Conservation (phyloP, 2,329 filamentous ascomycete genomes). For the Colletotrichum sp. region DNA sequence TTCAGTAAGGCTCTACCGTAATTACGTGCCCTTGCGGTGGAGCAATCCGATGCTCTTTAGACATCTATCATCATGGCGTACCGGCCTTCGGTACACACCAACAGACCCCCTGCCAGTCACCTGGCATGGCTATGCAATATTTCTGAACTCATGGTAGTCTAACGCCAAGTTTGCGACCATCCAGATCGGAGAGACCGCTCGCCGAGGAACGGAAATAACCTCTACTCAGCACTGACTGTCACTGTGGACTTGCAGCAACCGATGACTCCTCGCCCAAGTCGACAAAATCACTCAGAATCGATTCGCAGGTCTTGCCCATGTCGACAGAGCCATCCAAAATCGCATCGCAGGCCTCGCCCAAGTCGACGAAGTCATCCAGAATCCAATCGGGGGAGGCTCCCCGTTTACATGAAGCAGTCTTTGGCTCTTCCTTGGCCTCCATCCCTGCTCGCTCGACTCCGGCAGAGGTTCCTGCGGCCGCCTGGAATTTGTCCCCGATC, state of each 20-base stretch:
- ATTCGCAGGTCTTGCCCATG: no score
- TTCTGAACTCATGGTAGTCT: background rate
- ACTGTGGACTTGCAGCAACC: background rate
- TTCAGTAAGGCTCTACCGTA: background rate
- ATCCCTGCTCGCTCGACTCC: background rate
- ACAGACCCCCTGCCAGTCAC: background rate
- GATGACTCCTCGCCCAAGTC: background rate
- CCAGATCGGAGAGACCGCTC: background rate
- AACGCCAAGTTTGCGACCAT: background rate
- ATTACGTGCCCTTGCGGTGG: background rate
- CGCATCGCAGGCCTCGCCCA: no score
- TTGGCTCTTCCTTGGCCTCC: background rate
- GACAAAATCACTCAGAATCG: background rate
- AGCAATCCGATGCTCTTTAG: background rate
- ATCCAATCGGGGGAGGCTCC: background rate
- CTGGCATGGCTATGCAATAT: background rate
- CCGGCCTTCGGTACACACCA: accelerated
- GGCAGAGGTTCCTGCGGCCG: background rate
- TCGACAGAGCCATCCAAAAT: no score
- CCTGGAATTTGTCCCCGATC: background rate
- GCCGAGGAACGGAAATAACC: background rate
- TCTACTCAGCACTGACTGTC: background rate
- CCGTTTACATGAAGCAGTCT: background rate
- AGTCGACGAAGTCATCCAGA: background rate
- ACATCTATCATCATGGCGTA: background rate